A percentile compares a stretch with the other conserved stretches of the same genome.
Evolutionary conservation across 2,329 filamentous ascomycete species (phyloP).

Genomic region (Aspergillus sp.): DNA sequence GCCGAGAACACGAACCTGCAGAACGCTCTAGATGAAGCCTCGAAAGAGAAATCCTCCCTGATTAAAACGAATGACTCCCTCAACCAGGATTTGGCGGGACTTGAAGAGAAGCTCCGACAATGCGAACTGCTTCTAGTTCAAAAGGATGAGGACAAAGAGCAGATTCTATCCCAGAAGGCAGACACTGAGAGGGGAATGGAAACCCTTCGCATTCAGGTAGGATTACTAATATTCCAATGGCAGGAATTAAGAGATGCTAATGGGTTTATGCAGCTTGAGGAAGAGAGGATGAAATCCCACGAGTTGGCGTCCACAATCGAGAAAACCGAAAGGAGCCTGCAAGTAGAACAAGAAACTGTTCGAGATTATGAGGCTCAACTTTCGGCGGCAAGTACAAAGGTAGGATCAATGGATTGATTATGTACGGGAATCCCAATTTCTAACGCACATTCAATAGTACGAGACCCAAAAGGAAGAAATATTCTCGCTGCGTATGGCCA

Average conservation of each 20-base stretch:
- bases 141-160: conserved; percentile 30
- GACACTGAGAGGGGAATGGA: conserved; percentile 19
- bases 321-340: conserved; percentile 24
- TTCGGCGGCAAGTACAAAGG: conserved; percentile 26
- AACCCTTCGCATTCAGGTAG: conserved; percentile 28
- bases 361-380: conserved; percentile 25
- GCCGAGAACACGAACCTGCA: conserved; percentile 25
- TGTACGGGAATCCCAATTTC: background rate
- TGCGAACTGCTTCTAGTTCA: conserved; percentile 21
- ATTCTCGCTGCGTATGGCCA: conserved; percentile 25
- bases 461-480: conserved; percentile 29
- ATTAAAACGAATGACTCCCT: conserved; percentile 26
- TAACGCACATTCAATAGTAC: conserved; percentile 19
- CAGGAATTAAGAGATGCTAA: conserved; percentile 7
- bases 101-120: conserved; percentile 27
- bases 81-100: conserved; percentile 26
- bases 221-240: no score
- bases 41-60: conserved; percentile 28
- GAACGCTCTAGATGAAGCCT: conserved; percentile 24
- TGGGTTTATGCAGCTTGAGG: conserved; percentile 23
- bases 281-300: conserved; percentile 25
- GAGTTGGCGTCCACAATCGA: conserved; percentile 24
- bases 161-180: conserved; percentile 25
- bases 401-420: conserved; percentile 13
- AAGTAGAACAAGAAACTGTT: conserved; percentile 23